These are phyloP conservation scores for Ottelia alismoides DNA, from an alignment of 106 monocot species.

Conservation along the genomic window DNA sequence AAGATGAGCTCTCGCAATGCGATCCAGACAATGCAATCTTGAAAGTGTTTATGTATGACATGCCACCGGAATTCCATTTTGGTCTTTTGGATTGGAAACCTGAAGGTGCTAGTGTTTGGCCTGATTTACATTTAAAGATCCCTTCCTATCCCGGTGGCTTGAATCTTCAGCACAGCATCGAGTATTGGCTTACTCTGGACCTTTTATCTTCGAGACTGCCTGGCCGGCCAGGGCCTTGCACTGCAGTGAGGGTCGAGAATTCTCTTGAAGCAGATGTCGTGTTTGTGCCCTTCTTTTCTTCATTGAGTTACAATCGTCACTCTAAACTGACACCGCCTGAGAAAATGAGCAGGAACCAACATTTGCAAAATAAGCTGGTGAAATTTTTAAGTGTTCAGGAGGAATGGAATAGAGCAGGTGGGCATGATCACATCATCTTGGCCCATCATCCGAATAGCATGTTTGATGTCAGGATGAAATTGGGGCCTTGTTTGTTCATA, in stretches of 20 bases:
- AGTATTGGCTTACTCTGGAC: constrained; percentile 66
- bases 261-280: constrained; percentile 45
- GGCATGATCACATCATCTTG: constrained; percentile 57
- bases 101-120: constrained; percentile 25
- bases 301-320: constrained; percentile 66
- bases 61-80: constrained; percentile 57
- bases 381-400: constrained; percentile 28
- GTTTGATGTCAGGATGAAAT: constrained; percentile 26
- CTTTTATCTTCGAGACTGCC: constrained; percentile 30
- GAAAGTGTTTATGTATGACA: constrained; percentile 66
- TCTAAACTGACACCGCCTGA: constrained; percentile 33
- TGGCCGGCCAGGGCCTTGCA: constrained; percentile 25
- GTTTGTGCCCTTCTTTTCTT: constrained; percentile 87
- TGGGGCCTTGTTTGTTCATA: constrained; percentile 31
- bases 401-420: constrained; percentile 52
- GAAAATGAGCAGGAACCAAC: constrained; percentile 22
- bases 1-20: too few species aligned
- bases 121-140: constrained; percentile 20
- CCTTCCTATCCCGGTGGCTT: constrained; percentile 58
- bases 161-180: constrained; percentile 60
- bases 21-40: constrained; percentile 21
- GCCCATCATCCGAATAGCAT: constrained; percentile 89
- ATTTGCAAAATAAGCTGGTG: constrained; percentile 47
- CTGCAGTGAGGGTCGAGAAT: constrained; percentile 42
- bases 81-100: constrained; percentile 40